phyloP scores from a whole-genome alignment of 2,329 filamentous ascomycete species.

The Fusarium camptoceras region DNA sequence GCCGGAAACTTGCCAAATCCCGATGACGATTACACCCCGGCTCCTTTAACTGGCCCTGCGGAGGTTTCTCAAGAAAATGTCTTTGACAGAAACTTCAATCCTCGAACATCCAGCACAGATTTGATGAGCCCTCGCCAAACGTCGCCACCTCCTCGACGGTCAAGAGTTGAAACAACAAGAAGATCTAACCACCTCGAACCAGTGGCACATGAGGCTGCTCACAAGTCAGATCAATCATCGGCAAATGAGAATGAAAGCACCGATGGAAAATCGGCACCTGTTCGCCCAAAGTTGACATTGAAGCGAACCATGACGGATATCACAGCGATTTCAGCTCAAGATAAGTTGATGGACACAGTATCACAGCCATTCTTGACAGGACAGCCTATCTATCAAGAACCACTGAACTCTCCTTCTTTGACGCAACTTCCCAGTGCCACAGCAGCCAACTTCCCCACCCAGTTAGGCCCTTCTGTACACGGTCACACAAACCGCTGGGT shows the following conservation, averaged over 20 bases:
- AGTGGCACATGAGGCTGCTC: constrained; percentile 34
- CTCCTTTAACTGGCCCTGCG: constrained; percentile 85
- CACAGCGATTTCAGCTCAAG: constrained; percentile 78
- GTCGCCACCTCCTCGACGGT: constrained; percentile 49
- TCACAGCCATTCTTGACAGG: constrained; percentile 79
- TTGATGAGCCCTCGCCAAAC: constrained; percentile 52
- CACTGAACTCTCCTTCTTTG: constrained; percentile 57
- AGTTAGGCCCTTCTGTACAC: constrained; percentile 74
- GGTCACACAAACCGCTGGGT: constrained; percentile 91
- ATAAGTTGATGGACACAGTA: constrained; percentile 86
- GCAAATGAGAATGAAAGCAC: constrained; percentile 68
- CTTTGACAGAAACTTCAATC: constrained; percentile 85
- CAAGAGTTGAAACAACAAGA: constrained; percentile 32
- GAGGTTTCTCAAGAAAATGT: constrained; percentile 79
- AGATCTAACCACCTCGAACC: constrained; percentile 33
- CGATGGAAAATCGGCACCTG: constrained; percentile 63
- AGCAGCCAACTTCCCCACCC: constrained; percentile 58
- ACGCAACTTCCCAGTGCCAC: constrained; percentile 54
- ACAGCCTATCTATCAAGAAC: constrained; percentile 52
- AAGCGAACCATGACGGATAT: constrained; percentile 92
- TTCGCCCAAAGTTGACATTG: constrained; percentile 71
- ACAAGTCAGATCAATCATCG: constrained; percentile 62
- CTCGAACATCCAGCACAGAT: constrained; percentile 64
- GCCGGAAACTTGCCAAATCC: constrained; percentile 69
- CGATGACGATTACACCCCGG: constrained; percentile 55